Evolutionary conservation across 83 land plant genomes (phyloP).

Genomic region (Picea mariana): DNA sequence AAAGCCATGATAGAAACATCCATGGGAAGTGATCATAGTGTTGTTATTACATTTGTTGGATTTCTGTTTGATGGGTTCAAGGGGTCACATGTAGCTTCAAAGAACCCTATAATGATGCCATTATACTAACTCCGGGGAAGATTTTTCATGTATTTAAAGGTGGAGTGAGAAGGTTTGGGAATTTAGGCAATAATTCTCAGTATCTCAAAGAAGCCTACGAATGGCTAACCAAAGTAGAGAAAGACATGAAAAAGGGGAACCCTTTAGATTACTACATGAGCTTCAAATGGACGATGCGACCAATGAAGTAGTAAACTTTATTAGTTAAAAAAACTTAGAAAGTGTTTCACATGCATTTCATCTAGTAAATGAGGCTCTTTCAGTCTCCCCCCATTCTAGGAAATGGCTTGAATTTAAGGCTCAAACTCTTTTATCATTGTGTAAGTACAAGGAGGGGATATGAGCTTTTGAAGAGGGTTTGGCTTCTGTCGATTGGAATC

Average conservation of each 20-base stretch:
- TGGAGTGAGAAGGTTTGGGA: constrained; percentile 26
- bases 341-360: constrained; percentile 57
- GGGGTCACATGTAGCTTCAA: no score
- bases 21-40: no score
- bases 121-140: no score
- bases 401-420: constrained; percentile 78
- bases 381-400: constrained; percentile 65
- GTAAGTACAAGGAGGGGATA: constrained; percentile 68
- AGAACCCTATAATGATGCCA: no score
- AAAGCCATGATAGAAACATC: no score
- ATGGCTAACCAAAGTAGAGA: constrained; percentile 64
- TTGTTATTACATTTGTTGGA: no score
- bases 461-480: constrained; percentile 70
- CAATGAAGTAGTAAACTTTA: constrained; percentile 34
- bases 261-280: constrained; percentile 75
- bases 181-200: constrained; percentile 16
- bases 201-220: constrained; percentile 65
- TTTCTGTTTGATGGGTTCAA: no score
- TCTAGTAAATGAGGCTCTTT: constrained; percentile 64
- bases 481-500: constrained; percentile 53
- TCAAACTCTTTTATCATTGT: constrained; percentile 61
- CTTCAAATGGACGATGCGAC: constrained; percentile 45
- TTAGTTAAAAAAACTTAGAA: constrained; percentile 28
- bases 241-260: constrained; percentile 67
- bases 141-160: not conserved